Conservation (phyloP, 2,329 filamentous ascomycete species). For the Leptographium procerum region DNA sequence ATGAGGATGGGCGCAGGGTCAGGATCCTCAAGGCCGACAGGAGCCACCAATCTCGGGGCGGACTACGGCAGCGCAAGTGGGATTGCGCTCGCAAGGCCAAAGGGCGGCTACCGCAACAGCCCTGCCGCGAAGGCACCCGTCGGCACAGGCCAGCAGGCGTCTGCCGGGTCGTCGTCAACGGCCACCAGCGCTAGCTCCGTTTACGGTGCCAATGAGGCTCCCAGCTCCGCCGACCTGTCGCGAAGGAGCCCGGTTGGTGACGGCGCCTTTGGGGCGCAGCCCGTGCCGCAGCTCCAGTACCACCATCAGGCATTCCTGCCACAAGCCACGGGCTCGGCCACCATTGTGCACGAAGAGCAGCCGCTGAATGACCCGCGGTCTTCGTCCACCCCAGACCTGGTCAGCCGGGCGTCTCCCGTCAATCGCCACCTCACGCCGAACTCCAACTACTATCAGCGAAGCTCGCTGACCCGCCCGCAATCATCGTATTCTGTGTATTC, state of each 20-base stretch:
- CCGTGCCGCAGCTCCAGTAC: slow-evolving; percentile 50
- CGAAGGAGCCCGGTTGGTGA: slow-evolving; percentile 40
- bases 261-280: slow-evolving; percentile 26
- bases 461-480: slow-evolving; percentile 54
- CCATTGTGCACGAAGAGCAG: slow-evolving; percentile 12
- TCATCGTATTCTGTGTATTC: slow-evolving; percentile 69
- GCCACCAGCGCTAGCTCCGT: slow-evolving; percentile 46
- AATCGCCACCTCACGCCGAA: slow-evolving; percentile 54
- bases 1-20: slow-evolving; percentile 8
- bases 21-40: neutral
- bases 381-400: slow-evolving; percentile 39
- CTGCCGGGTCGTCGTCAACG: slow-evolving; percentile 41
- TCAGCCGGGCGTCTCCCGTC: slow-evolving; percentile 37
- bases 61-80: slow-evolving; percentile 22
- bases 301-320: slow-evolving; percentile 40
- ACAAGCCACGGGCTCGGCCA: neutral
- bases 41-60: slow-evolving; percentile 13
- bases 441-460: slow-evolving; percentile 41
- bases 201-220: slow-evolving; percentile 36
- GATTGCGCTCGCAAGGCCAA: slow-evolving; percentile 9
- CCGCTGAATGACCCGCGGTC: slow-evolving; percentile 31
- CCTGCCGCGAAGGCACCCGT: slow-evolving; percentile 41
- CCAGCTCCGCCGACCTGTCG: slow-evolving; percentile 32
- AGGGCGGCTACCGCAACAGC: slow-evolving; percentile 27
- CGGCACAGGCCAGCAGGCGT: slow-evolving; percentile 37